Percentiles rank a stretch among this genome's conserved stretches.
Conservation (phyloP, 2,329 filamentous ascomycete genomes). For the Aureobasidium leucospermi region DNA sequence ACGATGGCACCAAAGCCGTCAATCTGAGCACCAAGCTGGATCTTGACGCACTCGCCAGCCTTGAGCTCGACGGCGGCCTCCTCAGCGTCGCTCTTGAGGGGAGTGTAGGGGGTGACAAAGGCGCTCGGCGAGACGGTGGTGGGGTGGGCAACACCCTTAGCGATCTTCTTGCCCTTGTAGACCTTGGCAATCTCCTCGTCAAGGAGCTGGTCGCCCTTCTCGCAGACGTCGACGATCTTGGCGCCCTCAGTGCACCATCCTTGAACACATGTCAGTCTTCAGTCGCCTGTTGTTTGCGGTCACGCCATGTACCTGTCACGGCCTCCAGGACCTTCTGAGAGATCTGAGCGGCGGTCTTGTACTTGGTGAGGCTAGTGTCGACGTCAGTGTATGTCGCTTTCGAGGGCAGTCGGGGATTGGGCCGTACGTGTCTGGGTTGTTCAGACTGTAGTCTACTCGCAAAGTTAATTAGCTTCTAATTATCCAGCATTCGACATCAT, state of each 20-base stretch:
- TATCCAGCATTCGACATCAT: background rate
- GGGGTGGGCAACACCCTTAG: constrained; percentile 89
- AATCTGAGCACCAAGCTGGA: constrained; percentile 98
- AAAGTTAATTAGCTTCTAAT: constrained; percentile 13
- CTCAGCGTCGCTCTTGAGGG: constrained; percentile 74
- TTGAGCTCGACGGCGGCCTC: constrained; percentile 77
- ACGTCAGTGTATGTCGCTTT: constrained; percentile 67
- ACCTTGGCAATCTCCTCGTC: constrained; percentile 92
- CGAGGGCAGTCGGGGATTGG: background rate
- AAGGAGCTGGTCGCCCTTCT: constrained; percentile 90
- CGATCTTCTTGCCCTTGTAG: constrained; percentile 96
- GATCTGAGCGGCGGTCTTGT: constrained; percentile 93
- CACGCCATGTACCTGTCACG: constrained; percentile 51
- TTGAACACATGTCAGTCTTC: constrained; percentile 26
- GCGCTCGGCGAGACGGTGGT: constrained; percentile 91
- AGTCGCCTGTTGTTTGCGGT: background rate
- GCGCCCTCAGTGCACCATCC: constrained; percentile 70
- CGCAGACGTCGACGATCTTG: constrained; percentile 90
- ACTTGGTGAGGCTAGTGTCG: constrained; percentile 97
- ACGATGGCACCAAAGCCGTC: constrained; percentile 95
- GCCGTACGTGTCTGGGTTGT: constrained; percentile 30
- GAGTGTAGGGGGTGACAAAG: constrained; percentile 95
- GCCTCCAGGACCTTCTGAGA: constrained; percentile 91
- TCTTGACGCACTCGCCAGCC: constrained; percentile 84
- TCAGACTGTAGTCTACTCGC: constrained; percentile 28